These are phyloP conservation scores for Cryptomeria japonica DNA, from an alignment of 75 land plant species.

Conservation along the genomic window DNA sequence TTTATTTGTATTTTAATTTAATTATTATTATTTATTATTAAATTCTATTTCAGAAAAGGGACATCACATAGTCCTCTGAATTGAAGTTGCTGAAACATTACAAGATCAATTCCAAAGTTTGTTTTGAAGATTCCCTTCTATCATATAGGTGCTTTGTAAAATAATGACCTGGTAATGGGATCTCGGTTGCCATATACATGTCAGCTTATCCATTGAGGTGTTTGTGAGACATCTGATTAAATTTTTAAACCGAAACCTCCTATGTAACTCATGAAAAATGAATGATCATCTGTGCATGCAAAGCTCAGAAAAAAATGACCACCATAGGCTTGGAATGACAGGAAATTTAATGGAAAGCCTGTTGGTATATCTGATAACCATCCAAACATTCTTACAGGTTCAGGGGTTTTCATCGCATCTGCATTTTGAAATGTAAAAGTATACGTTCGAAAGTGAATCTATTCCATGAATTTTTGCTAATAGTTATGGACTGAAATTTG, in stretches of 20 bases:
- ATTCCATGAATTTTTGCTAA: background rate
- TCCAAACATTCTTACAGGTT: background rate
- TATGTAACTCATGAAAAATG: background rate
- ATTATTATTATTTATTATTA: too few species aligned
- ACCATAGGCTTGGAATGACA: background rate
- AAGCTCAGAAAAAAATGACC: background rate
- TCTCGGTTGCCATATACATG: background rate
- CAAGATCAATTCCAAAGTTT: background rate
- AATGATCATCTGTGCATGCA: background rate
- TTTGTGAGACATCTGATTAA: too few species aligned
- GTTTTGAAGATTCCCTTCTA: background rate
- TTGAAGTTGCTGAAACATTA: background rate
- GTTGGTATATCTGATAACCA: background rate
- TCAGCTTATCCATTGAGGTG: background rate
- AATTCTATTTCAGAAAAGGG: too few species aligned
- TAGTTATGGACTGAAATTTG: background rate
- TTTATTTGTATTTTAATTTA: too few species aligned
- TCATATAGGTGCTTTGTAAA: background rate
- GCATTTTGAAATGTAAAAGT: background rate
- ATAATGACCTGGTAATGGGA: background rate
- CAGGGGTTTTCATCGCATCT: too few species aligned
- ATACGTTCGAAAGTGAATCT: background rate
- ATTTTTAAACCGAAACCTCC: background rate
- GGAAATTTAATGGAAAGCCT: background rate
- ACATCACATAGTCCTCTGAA: too few species aligned